Evolutionary conservation across 2,329 filamentous ascomycete genomes (phyloP), one percentile per base, ranked within the genome.

Genomic region (Botrytis fabae): DNA sequence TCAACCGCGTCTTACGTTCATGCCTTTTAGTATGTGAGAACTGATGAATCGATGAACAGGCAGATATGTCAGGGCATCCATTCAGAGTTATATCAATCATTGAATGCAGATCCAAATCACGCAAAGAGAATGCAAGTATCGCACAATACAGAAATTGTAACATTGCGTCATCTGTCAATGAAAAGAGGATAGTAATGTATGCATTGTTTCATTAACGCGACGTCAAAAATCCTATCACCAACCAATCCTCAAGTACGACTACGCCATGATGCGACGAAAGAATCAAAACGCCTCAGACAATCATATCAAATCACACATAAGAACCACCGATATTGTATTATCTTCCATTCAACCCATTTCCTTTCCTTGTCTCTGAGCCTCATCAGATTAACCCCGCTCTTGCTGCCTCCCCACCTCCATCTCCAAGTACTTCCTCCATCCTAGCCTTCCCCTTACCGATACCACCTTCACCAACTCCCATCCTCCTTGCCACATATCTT

Each of bases 381-480:
- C 35, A 46, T 70, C 48, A 69, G 44, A 72, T 78, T 68, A 80
- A 87, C 75, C 88, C 88, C n/a, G 89, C 89, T 72, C 88, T 81
- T 0, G 89, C 88, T 32, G 85, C 87, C 81, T 91, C 89, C 60
- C 88, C 88, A 7, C 84, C 89, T 10, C 87, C 86, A 64, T 88
- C 87, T 74, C 86, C 83, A 3, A 90, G 79, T 1, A 90, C 80
- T 35, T 86, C 85, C 76, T 90, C 87, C 76, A 87, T 83, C 77
- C 84, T 85, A 78, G 86, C 92, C 79, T 90, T 91, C 18, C 88
- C 89, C 81, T 86, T 87, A 35, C 88, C 88, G 60, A 89, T 83
- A 8, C 86, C 85, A 18, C 93, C 92, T 82, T 97, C 94, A 20
- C 95, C 95, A 16, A 99, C 95, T 20, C 96, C 95, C 96, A 99